Conservation (phyloP, 805 yeast genomes). For the Monosporozyma solicola region DNA sequence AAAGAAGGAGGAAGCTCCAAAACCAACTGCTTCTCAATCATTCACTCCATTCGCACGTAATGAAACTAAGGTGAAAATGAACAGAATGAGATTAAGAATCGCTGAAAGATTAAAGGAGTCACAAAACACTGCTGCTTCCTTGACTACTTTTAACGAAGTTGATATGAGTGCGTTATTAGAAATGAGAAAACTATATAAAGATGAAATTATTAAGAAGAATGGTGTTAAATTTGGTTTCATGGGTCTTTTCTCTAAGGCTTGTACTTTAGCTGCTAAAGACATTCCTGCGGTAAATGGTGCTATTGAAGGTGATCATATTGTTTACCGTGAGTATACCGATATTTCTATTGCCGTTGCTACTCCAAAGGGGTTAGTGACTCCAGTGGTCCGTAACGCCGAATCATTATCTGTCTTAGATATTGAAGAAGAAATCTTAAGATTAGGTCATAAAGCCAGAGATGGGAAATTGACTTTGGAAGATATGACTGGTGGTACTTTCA, state of each 20-base stretch:
- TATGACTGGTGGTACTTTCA: slow-evolving; percentile 98
- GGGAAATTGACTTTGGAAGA: slow-evolving; percentile 94
- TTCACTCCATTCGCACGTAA: slow-evolving; percentile 59
- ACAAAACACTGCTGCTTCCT: slow-evolving; percentile 96
- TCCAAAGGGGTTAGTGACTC: slow-evolving; percentile 98
- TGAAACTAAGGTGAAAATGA: slow-evolving; percentile 94
- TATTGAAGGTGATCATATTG: slow-evolving; percentile 89
- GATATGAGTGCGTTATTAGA: slow-evolving; percentile 90
- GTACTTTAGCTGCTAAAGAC: slow-evolving; percentile 85
- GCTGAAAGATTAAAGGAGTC: slow-evolving; percentile 99
- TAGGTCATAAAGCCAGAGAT: slow-evolving; percentile 93
- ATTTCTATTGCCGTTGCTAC: slow-evolving; percentile 97
- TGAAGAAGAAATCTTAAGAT: slow-evolving; percentile 71
- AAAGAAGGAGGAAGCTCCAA: slow-evolving; percentile 17
- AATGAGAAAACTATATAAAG: slow-evolving; percentile 94
- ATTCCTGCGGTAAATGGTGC: slow-evolving; percentile 93
- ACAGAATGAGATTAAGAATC: slow-evolving; percentile 97
- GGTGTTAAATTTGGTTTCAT: slow-evolving; percentile 96
- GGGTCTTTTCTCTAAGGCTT: slow-evolving; percentile 96
- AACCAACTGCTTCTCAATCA: slow-evolving; percentile 25
- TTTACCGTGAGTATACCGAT: slow-evolving; percentile 93
- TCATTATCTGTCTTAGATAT: slow-evolving; percentile 78
- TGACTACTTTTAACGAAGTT: slow-evolving; percentile 96
- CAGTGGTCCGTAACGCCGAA: slow-evolving; percentile 95
- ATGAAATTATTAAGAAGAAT: slow-evolving; percentile 86